Percentiles rank a stretch among this genome's conserved stretches.
Evolutionary conservation across 306 rosid species (phyloP).

Genomic region (Quercus robur): DNA sequence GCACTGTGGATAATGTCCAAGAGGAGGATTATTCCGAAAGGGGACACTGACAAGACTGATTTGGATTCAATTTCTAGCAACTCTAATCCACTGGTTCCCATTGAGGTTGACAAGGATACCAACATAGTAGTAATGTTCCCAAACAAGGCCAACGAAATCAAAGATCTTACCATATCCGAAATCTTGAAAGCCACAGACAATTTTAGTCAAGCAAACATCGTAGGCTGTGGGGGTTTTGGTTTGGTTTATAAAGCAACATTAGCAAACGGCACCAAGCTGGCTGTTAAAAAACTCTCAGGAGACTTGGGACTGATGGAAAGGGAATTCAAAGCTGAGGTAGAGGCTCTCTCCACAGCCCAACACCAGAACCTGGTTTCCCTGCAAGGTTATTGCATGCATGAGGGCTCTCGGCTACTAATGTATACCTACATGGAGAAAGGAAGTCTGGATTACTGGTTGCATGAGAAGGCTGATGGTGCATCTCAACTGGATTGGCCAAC

Average conservation of each 20-base stretch:
- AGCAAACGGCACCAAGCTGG: slow-evolving; percentile 64
- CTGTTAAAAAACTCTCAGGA: slow-evolving; percentile 93
- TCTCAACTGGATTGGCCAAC: slow-evolving; percentile 80
- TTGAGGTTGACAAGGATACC: slow-evolving; percentile 60
- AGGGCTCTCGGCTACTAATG: slow-evolving; percentile 73
- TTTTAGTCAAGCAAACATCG: slow-evolving; percentile 86
- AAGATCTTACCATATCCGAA: slow-evolving; percentile 76
- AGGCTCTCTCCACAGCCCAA: slow-evolving; percentile 85
- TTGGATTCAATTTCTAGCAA: slow-evolving; percentile 54
- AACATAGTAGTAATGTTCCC: slow-evolving; percentile 86
- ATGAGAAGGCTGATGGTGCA: slow-evolving; percentile 79
- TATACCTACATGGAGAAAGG: slow-evolving; percentile 93
- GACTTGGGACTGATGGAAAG: slow-evolving; percentile 92
- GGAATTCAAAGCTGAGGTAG: slow-evolving; percentile 92
- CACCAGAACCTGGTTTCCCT: slow-evolving; percentile 86
- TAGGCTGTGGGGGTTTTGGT: slow-evolving; percentile 97
- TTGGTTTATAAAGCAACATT: slow-evolving; percentile 87
- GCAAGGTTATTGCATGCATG: slow-evolving; percentile 85
- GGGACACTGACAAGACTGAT: slow-evolving; percentile 63
- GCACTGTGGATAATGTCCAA: slow-evolving; percentile 75
- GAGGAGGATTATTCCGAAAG: slow-evolving; percentile 81
- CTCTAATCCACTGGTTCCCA: slow-evolving; percentile 51
- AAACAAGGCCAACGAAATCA: slow-evolving; percentile 49
- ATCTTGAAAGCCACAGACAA: slow-evolving; percentile 84
- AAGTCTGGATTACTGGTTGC: slow-evolving; percentile 93